Conservation (phyloP, 1,284 basidiomycete genomes). For the Moesziomyces globuligerus region DNA sequence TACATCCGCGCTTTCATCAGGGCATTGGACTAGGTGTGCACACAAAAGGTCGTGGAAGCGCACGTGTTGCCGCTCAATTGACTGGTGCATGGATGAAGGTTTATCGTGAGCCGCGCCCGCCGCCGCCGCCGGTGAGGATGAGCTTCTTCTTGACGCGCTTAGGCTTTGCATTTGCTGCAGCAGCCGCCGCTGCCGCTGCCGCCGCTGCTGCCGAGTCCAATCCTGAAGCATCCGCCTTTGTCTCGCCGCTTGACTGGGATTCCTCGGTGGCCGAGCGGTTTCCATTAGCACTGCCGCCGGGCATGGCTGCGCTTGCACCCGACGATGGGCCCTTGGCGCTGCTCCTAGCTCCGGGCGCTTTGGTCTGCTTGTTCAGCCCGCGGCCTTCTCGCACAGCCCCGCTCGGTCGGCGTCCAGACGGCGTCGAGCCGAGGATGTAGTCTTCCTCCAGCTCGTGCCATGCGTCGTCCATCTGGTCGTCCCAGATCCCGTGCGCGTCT, state of each 20-base stretch:
- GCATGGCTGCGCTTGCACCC: neutral
- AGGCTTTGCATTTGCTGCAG: constrained; percentile 3
- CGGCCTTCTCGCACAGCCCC: constrained; percentile 27
- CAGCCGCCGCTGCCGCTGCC: neutral
- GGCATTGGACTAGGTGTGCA: no score
- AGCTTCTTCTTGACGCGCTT: constrained; percentile 63
- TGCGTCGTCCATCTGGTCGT: constrained; percentile 61
- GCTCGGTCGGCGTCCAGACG: constrained; percentile 27
- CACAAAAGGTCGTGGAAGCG: no score
- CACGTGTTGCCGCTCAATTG: no score
- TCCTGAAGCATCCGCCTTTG: neutral
- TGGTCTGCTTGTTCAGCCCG: constrained; percentile 37
- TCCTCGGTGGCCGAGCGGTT: neutral
- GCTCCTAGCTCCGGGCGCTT: constrained; percentile 4
- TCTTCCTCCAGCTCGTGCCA: constrained; percentile 65
- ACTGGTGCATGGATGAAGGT: no score
- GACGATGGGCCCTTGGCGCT: constrained; percentile 6
- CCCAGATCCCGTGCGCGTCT: constrained; percentile 33
- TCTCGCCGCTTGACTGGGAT: constrained; percentile 12
- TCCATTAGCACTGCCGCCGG: neutral
- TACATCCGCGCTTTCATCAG: no score
- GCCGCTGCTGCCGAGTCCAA: no score
- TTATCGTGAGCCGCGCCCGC: constrained; percentile 39
- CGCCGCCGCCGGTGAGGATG: constrained; percentile 62
- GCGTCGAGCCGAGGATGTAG: constrained; percentile 52